Evolutionary conservation across 1,139 yeast genomes (phyloP).

Genomic region (Sugiyamaella paludigena): DNA sequence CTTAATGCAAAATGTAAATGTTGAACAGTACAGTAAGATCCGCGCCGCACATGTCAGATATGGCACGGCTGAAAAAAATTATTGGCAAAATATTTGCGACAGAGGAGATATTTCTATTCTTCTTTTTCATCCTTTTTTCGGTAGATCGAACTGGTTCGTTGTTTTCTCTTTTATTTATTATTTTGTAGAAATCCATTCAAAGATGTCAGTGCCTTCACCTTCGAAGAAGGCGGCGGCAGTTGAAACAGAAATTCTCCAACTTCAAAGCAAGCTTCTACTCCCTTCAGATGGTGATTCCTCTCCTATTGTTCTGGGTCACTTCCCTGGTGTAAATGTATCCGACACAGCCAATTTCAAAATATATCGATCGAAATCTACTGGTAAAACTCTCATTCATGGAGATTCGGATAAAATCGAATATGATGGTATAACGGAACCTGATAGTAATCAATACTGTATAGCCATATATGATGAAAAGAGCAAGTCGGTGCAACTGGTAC

Average conservation of each 20-base stretch:
- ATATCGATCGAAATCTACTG: slow-evolving; percentile 51
- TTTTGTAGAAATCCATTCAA: no score
- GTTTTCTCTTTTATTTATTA: no score
- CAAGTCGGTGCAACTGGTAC: slow-evolving; percentile 58
- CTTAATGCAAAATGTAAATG: no score
- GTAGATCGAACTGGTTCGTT: no score
- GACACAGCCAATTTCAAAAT: slow-evolving; percentile 58
- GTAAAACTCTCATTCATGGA: slow-evolving; percentile 62
- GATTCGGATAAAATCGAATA: slow-evolving; percentile 72
- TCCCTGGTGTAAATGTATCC: slow-evolving; percentile 72
- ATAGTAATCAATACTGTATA: slow-evolving; percentile 48
- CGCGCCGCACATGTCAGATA: no score
- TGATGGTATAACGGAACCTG: slow-evolving; percentile 52
- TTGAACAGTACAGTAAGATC: no score
- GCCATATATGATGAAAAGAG: slow-evolving; percentile 68
- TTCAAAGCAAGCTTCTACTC: slow-evolving; percentile 5
- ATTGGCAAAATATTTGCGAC: no score
- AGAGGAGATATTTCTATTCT: no score
- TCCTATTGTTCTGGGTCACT: slow-evolving; percentile 45
- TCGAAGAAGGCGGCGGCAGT: not conserved
- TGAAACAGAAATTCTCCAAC: slow-evolving; percentile 1
- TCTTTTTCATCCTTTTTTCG: no score
- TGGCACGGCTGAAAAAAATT: no score
- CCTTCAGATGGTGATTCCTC: slow-evolving; percentile 3
- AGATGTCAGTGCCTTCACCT: no score